phyloP scores from a whole-genome alignment of 345 rosid species.

The Laguncularia racemosa region DNA sequence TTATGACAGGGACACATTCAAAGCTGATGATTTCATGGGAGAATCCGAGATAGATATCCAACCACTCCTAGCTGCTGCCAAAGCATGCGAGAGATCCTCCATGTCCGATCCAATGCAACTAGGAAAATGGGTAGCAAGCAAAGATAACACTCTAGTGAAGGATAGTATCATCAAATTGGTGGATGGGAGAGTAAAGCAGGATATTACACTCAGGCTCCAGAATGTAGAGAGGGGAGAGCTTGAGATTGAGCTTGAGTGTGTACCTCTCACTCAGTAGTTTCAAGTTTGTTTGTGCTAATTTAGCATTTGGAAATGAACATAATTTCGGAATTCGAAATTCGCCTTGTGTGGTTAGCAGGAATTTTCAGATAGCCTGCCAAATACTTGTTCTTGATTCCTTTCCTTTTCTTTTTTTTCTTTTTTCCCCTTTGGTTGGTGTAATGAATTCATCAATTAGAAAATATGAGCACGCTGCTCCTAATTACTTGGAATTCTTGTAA shows the following conservation, averaged over 20 bases:
- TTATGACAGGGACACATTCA: constrained; percentile 84
- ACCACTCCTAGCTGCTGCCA: constrained; percentile 76
- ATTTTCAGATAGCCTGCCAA: neutral
- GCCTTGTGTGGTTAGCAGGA: neutral
- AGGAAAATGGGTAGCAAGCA: constrained; percentile 69
- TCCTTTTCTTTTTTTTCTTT: neutral
- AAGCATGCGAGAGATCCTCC: constrained; percentile 54
- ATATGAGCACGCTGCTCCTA: too few relatives aligned
- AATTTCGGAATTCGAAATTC: neutral
- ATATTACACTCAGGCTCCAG: constrained; percentile 66
- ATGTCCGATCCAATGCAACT: constrained; percentile 55
- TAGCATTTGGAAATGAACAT: neutral
- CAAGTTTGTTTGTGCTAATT: neutral
- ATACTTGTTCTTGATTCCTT: neutral
- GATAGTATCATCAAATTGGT: constrained; percentile 59
- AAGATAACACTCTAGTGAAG: constrained; percentile 59
- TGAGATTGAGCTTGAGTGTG: constrained; percentile 87
- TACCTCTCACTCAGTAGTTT: constrained; percentile 73
- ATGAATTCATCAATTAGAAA: too few relatives aligned
- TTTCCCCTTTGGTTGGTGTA: neutral
- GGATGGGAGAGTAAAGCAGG: constrained; percentile 85
- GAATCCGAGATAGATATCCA: constrained; percentile 98
- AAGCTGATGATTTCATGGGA: constrained; percentile 92
- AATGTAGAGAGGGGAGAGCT: constrained; percentile 85
- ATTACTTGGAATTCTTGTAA: too few relatives aligned